Base-by-base conservation (phyloP, 2,329 filamentous ascomycete species). In the Penicillium sp. region DNA sequence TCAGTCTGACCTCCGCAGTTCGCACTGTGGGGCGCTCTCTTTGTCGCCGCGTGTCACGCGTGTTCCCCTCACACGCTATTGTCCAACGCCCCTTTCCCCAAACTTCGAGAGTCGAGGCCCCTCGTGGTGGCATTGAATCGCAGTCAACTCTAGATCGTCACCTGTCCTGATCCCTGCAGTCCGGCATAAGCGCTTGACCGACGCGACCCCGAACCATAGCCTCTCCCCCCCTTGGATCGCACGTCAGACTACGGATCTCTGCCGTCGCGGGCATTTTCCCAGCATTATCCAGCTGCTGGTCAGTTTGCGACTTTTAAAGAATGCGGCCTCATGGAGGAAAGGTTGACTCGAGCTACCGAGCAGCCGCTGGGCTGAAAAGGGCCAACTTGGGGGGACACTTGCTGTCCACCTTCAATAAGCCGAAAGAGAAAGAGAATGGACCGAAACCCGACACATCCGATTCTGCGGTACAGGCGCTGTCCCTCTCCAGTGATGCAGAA, bases 341-440 rank as follows among this genome's bases (percentile, higher is more conserved):
- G 34, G 62, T 54, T 8, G 50, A 66, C 46, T 49, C 65, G 2
- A 67, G 63, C 5, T 32, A 32, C 48, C 57, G 52, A 46, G 56
- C 61, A 8, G 58, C 56, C 6, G 63, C 46, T 37, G 48, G 45
- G 1, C 34, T 66, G 9, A 65, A 58, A 3, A 57, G 26, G 33
- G 60, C 61, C 48, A 47, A 49, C 18, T 50, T 42, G 1, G 41
- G 32, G 1, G 9, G 37, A 2, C 47, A 55, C 27, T 57, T 65
- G 5, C 50, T 69, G 18, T 64, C 63, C 2, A 61, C 29, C 5
- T 64, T 59, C 46, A 58, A 49, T 56, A 56, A 45, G 44, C 46
- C 1, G 49, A 54, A 40, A n/a, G 33, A 3, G 13, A 41, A 26
- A 13, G 28, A 27, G 29, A 37, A 32, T 18, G 39, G 34, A 8